Conservation (phyloP, 306 rosid species). For the Gynostemma pentaphyllum region DNA sequence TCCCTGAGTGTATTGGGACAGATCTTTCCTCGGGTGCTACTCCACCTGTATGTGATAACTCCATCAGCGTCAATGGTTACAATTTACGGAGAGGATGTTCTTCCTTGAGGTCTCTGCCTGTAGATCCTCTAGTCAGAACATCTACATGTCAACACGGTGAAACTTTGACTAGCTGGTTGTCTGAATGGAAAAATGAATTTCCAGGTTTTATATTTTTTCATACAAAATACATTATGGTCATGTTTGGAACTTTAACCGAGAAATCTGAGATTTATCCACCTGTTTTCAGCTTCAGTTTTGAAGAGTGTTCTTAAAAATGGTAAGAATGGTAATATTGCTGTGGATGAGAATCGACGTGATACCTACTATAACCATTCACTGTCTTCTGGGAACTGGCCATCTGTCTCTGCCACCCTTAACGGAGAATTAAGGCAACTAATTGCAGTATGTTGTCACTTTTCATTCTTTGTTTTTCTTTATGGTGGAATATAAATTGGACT, state of each 20-base stretch:
- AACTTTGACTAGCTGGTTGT: conserved; percentile 39
- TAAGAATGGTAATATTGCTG: conserved; percentile 55
- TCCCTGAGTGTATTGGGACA: conserved; percentile 37
- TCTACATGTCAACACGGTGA: conserved; percentile 34
- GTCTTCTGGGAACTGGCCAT: conserved; percentile 30
- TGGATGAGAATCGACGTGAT: conserved; percentile 86
- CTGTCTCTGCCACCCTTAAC: conserved; percentile 29
- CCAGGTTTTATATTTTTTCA: conserved; percentile 34
- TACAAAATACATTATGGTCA: not conserved
- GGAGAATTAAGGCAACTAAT: conserved; percentile 63
- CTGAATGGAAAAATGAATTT: conserved; percentile 89
- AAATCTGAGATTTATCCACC: conserved; percentile 1
- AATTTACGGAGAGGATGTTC: conserved; percentile 52
- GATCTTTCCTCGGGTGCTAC: conserved; percentile 49
- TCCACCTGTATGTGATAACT: conserved; percentile 57
- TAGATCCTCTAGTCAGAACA: conserved; percentile 34
- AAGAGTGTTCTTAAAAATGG: conserved; percentile 66
- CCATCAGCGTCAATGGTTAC: conserved; percentile 43
- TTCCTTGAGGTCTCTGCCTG: conserved; percentile 26
- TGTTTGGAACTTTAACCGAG: not conserved
- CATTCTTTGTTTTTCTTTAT: not conserved
- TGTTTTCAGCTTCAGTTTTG: conserved; percentile 69
- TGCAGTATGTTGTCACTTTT: conserved; percentile 33
- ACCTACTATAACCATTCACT: conserved; percentile 34
- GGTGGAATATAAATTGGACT: not conserved